Base-by-base conservation (phyloP, 129 eudicot species). In the Flaveria brownii region DNA sequence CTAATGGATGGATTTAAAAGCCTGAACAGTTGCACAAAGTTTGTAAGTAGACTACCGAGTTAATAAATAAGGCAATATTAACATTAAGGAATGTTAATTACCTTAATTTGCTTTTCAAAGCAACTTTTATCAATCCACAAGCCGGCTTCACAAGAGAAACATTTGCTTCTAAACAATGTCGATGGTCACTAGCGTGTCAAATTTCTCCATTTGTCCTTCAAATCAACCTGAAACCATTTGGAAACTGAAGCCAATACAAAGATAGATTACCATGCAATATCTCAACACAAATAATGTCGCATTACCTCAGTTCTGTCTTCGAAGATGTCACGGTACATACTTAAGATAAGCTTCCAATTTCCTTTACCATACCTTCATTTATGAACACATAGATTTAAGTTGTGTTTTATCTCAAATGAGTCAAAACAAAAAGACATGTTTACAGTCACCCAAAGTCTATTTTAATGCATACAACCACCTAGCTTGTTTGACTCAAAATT, bases 171-270 rank as follows among this genome's bases (percentile, higher is more conserved):
- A 17, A 41, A 49, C 47, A 23, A 11, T 55, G 33, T 52, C 51
- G 5, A 39, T 47, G n/a, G 69, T 72, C 71, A 49, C 15, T 59
- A 76, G 16, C 86, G 86, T 33, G 75, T 71, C 82, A 90, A 13
- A 78, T 90, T 90, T 75, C 96, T 82, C 96, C 96, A 90, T 78
- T 90, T 90, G 77, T 87, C 96, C 84, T 90, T 90, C 85, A 87
- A 80, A 75, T 90, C 96, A 72, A 84, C 87, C 92, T 90, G 82
- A 77, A 81, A 65, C 36, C 46, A 75, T 23, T 42, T 15, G 36
- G 47, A 49, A 54, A 77, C 42, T 56, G 30, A 55, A 23, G 47
- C 61, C 56, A 64, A 55, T 41, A 77, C 33, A 50, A 54, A 72
- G 14, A 72, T 59, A 23, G 3, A 72, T 22, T 50, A 23, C 20